phyloP scores from a whole-genome alignment of 2,329 filamentous ascomycete species.

The Botryotinia convoluta region DNA sequence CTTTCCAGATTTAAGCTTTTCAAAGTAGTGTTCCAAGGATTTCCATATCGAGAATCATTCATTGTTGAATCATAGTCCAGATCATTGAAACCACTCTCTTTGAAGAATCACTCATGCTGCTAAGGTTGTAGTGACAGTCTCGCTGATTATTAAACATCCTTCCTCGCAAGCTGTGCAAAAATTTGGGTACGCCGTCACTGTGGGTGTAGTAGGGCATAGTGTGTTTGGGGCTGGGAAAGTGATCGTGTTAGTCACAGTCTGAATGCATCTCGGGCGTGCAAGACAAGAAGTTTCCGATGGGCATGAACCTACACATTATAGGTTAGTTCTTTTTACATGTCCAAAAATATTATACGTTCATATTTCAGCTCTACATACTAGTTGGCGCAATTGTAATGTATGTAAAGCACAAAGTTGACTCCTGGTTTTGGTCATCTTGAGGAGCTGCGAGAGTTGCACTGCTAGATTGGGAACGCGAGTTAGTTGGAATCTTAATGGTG shows the following conservation, averaged over 20 bases:
- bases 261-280: neutral
- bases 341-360: neutral
- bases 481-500: neutral
- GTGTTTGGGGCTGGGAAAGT: neutral
- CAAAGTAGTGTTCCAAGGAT: neutral
- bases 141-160: conserved; percentile 22
- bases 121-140: conserved; percentile 23
- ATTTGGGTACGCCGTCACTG: neutral
- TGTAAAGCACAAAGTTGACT: conserved; percentile 22
- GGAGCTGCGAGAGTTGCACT: conserved; percentile 19
- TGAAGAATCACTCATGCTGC: neutral
- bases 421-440: conserved; percentile 18
- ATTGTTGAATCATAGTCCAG: neutral
- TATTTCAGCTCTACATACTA: neutral
- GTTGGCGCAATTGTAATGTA: conserved; percentile 8
- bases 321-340: neutral
- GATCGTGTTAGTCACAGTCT: neutral
- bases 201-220: neutral
- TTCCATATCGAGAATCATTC: neutral
- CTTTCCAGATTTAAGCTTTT: neutral
- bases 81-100: neutral
- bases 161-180: conserved; percentile 25
- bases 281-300: conserved; percentile 20
- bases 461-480: conserved; percentile 5
- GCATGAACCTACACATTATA: conserved; percentile 22